Percentiles rank a stretch among this genome's conserved stretches.
phyloP scores from a whole-genome alignment of 805 yeast species.

The Metschnikowia chrysomelidarum region DNA sequence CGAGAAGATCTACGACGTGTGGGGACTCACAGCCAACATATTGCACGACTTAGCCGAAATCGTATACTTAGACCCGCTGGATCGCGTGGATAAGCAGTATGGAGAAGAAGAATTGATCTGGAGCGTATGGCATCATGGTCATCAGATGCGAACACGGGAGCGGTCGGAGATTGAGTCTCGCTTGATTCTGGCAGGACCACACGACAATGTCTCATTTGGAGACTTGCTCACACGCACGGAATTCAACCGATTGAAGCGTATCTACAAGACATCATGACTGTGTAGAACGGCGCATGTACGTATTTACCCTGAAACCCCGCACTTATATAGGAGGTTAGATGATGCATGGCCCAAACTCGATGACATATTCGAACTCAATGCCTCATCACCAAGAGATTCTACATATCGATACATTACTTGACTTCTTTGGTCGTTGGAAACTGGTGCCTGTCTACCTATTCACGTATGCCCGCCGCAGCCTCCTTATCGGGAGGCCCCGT shows the following conservation, averaged over 20 bases:
- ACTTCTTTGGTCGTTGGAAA: too few relatives aligned
- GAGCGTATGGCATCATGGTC: constrained; percentile 51
- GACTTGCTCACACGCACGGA: constrained; percentile 46
- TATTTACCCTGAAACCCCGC: too few relatives aligned
- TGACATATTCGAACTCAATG: too few relatives aligned
- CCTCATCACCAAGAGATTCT: too few relatives aligned
- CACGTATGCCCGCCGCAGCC: too few relatives aligned
- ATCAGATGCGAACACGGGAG: constrained; percentile 48
- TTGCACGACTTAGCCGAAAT: constrained; percentile 67
- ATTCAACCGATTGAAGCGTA: constrained; percentile 37
- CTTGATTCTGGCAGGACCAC: constrained; percentile 36
- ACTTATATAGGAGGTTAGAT: too few relatives aligned
- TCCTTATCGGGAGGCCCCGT: too few relatives aligned
- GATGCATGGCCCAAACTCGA: too few relatives aligned
- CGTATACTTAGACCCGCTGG: constrained; percentile 27
- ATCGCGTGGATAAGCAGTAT: constrained; percentile 21
- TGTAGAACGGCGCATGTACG: too few relatives aligned
- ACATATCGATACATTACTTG: too few relatives aligned
- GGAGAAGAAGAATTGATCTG: constrained; percentile 70
- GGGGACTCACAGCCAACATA: constrained; percentile 83
- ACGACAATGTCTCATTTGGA: constrained; percentile 28
- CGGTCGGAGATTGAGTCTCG: constrained; percentile 54
- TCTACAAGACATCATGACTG: constrained; percentile 33
- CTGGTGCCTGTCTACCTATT: too few relatives aligned
- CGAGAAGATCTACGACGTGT: constrained; percentile 60